Conservation (phyloP, 176 grass and related monocot genomes). For the Bothriochloa decipiens region DNA sequence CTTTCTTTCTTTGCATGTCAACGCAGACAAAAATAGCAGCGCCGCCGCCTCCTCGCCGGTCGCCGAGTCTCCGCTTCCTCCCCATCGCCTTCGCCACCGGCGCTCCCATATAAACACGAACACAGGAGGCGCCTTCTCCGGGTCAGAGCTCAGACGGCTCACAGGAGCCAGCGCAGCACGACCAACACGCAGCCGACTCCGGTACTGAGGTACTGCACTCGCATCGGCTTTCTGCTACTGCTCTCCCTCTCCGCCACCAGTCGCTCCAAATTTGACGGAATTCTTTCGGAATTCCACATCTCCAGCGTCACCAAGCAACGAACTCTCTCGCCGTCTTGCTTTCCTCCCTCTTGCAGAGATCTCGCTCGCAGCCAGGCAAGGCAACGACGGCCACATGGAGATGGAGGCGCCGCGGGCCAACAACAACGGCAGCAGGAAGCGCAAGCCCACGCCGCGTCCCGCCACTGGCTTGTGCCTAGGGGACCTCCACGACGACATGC, state of each 20-base stretch:
- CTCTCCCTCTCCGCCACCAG: background rate
- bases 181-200: background rate
- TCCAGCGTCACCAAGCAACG: background rate
- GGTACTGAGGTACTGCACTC: background rate
- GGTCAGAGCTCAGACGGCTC: background rate
- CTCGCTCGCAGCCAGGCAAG: background rate
- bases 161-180: background rate
- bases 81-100: background rate
- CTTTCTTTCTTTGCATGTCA: slow-evolving; percentile 32
- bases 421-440: slow-evolving; percentile 28
- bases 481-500: slow-evolving; percentile 77
- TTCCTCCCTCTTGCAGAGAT: background rate
- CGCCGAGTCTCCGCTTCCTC: background rate
- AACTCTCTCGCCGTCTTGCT: background rate
- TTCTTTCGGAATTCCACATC: background rate
- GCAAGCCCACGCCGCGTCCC: slow-evolving; percentile 38
- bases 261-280: background rate
- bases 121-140: background rate
- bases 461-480: slow-evolving; percentile 10
- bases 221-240: background rate
- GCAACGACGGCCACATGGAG: slow-evolving; percentile 16
- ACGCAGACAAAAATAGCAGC: slow-evolving; percentile 37
- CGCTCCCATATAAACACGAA: background rate
- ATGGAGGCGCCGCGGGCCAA: slow-evolving; percentile 30
- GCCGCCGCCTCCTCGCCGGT: background rate